Evolutionary conservation across 495 filamentous ascomycete genomes (phyloP), one percentile per base, ranked within the genome.

Genomic region (Talaromyces stipitatus): DNA sequence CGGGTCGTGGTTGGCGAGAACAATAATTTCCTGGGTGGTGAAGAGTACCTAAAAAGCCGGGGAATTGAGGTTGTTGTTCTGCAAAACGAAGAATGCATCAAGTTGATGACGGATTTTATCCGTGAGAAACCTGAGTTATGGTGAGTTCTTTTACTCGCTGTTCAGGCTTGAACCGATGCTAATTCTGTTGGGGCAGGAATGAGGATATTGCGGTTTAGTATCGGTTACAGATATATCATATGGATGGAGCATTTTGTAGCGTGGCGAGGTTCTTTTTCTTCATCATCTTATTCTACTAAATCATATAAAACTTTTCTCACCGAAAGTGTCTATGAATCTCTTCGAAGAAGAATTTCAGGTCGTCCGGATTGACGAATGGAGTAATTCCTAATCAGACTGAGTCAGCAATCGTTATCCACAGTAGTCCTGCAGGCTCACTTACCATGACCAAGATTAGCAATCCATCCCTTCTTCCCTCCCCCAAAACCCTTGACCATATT

Each of bases 391-490:
- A 33, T 41, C n/a, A 51, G 0, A 12, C 1, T 30, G 47, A 61
- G 33, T 20, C 28, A 48, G 22, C 11, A 56, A 36, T 16, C 4
- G 36, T 2, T 28, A 3, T n/a, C 2, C 14, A 8, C 23, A 38
- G 22, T 27, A 26, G 3, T 46, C 12, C 27, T 12, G 30, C 22
- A 33, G 23, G 10, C 11, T 50, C 32, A 36, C 81, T 61, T 76
- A 91, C 91, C 94, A 72, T 98, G 94, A 9, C 94, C 89, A 55
- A 92, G 72, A 71, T 92, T 92, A 20, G 85, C 85, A 67, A 91
- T 91, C 91, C 82, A 97, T 59, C 84, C 91, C 77, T 82, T 85
- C 79, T 85, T 96, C 69, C 91, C 95, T 69, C 77, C 86, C 56
- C 85, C 83, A 73, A 97, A 98, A 1, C 91, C 92, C 43, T 81